phyloP scores from a whole-genome alignment of 75 land plant genomes.

The Larix kaempferi region DNA sequence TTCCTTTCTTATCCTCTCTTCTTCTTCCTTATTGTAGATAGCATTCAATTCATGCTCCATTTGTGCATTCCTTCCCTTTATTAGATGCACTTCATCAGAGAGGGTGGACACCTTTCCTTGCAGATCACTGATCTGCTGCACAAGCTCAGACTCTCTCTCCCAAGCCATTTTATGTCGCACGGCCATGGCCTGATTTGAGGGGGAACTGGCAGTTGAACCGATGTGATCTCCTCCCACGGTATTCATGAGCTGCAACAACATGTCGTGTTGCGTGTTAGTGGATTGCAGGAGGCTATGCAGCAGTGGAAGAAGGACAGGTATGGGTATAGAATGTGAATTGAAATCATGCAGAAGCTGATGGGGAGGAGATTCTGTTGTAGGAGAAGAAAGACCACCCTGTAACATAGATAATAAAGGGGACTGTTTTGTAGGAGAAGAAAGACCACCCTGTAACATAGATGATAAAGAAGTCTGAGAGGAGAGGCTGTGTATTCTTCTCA shows the following conservation, averaged over 20 bases:
- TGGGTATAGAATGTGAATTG: not conserved
- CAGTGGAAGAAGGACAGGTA: not conserved
- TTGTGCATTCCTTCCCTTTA: slow-evolving; percentile 2
- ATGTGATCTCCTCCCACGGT: not conserved
- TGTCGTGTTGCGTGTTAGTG: not conserved
- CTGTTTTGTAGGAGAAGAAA: not conserved
- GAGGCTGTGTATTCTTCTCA: slow-evolving; percentile 9
- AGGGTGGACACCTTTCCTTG: slow-evolving; percentile 1
- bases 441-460: not conserved
- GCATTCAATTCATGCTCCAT: slow-evolving; percentile 2
- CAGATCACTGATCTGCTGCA: not conserved
- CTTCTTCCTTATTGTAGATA: not conserved
- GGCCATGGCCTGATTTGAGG: not conserved
- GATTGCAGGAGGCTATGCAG: not conserved
- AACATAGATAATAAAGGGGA: not conserved
- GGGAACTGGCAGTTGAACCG: no score
- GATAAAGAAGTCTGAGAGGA: not conserved
- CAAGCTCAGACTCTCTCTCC: slow-evolving; percentile 1
- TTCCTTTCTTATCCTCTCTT: not conserved
- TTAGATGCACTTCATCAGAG: not conserved
- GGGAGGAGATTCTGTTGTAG: not conserved
- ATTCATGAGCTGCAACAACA: not conserved
- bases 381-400: not conserved
- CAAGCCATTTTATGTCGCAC: not conserved
- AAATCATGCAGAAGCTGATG: not conserved